Percentiles rank a stretch among this genome's conserved stretches.
phyloP scores from a whole-genome alignment of 2,329 filamentous ascomycete species.

The Sclerotinia spermophila region DNA sequence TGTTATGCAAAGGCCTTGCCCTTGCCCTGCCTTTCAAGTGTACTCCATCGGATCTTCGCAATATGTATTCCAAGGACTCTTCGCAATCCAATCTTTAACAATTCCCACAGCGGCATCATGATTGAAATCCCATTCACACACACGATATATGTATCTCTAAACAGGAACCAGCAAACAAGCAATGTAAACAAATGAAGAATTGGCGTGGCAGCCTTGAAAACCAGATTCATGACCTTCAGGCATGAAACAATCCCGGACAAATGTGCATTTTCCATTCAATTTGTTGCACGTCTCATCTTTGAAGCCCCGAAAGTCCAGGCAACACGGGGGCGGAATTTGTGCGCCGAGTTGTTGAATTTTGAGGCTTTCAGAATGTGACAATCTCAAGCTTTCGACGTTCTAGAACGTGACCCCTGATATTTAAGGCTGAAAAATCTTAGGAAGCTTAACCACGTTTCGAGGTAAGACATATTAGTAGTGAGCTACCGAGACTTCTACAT shows the following conservation, averaged over 20 bases:
- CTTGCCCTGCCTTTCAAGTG: background rate
- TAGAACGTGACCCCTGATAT: background rate
- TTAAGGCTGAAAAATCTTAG: background rate
- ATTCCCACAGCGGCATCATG: background rate
- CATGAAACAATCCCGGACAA: conserved; percentile 4
- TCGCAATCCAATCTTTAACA: background rate
- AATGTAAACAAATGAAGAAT: background rate
- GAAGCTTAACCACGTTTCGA: background rate
- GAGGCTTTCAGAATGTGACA: conserved; percentile 3
- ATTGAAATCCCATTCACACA: background rate
- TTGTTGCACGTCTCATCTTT: conserved; percentile 24
- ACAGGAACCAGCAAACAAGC: background rate
- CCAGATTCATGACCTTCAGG: conserved; percentile 11
- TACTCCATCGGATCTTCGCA: background rate
- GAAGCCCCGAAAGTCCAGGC: conserved; percentile 22
- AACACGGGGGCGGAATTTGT: conserved; percentile 15
- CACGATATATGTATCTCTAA: background rate
- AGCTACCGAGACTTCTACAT: conserved; percentile 1
- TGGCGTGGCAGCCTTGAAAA: conserved; percentile 16
- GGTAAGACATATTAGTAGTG: background rate
- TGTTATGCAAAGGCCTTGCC: background rate
- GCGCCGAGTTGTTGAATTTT: conserved; percentile 3
- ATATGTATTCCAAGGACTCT: too few relatives aligned
- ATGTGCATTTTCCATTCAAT: background rate
- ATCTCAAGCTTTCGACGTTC: background rate